Percentiles rank a stretch among this genome's conserved stretches.
Conservation (phyloP, 352 stramenopile species). For the Pythium monospermum region DNA sequence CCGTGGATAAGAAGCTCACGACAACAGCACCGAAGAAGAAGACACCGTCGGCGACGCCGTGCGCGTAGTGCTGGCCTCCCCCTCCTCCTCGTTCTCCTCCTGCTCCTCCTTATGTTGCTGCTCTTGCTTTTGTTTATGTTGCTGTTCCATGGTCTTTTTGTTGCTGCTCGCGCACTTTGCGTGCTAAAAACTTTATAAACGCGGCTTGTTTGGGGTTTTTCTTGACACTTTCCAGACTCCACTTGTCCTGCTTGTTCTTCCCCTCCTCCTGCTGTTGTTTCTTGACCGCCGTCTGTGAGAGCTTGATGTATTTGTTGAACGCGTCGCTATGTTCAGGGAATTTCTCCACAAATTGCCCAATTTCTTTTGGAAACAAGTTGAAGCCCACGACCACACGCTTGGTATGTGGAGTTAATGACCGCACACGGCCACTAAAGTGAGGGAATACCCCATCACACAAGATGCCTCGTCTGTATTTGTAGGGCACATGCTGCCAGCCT, state of each 20-base stretch:
- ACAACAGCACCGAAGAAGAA: neutral
- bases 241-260: slow-evolving; percentile 35
- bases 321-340: slow-evolving; percentile 63
- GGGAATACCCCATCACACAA: slow-evolving; percentile 66
- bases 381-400: slow-evolving; percentile 75
- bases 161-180: slow-evolving; percentile 52
- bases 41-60: neutral
- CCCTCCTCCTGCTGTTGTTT: slow-evolving; percentile 30
- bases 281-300: slow-evolving; percentile 55
- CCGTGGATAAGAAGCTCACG: too few species aligned
- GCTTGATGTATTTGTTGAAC: slow-evolving; percentile 73
- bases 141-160: slow-evolving; percentile 10
- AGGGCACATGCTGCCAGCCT: slow-evolving; percentile 43
- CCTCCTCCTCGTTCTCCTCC: neutral
- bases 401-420: slow-evolving; percentile 23
- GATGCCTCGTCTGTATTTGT: slow-evolving; percentile 54
- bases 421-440: slow-evolving; percentile 63
- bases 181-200: slow-evolving; percentile 54
- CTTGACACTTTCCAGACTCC: slow-evolving; percentile 50
- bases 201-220: slow-evolving; percentile 59
- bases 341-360: slow-evolving; percentile 49
- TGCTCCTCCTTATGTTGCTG: neutral
- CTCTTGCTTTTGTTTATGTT: too few species aligned
- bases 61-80: neutral
- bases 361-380: slow-evolving; percentile 65